These are phyloP conservation scores for Fagus crenata DNA, from an alignment of 306 rosid species.

Conservation along the genomic window DNA sequence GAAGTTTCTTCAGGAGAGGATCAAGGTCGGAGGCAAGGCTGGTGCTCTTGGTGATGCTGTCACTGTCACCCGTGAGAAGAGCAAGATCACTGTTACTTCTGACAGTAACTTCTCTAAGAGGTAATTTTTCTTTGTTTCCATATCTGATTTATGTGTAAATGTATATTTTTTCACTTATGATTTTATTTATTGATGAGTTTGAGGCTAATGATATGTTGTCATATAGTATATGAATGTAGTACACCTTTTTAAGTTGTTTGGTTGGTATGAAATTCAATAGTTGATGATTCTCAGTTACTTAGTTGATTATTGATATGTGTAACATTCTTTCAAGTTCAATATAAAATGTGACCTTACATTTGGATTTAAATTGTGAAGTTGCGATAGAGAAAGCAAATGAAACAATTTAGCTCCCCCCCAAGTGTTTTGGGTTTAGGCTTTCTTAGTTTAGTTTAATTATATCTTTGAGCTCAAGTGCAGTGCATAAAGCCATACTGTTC, in stretches of 20 bases:
- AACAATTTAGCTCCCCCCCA: background rate
- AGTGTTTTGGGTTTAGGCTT: background rate
- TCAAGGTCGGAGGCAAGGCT: conserved; percentile 63
- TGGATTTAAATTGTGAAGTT: background rate
- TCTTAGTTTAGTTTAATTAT: background rate
- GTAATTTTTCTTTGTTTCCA: conserved; percentile 32
- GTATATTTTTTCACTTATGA: too few relatives aligned
- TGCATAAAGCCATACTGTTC: too few relatives aligned
- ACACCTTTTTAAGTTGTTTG: background rate
- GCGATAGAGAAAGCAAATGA: background rate
- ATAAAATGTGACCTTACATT: background rate
- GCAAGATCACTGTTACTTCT: conserved; percentile 70
- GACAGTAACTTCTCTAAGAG: conserved; percentile 76
- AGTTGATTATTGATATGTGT: background rate
- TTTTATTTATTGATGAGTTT: background rate
- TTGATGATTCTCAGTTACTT: too few relatives aligned
- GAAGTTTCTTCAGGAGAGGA: conserved; percentile 61
- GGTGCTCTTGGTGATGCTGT: conserved; percentile 87
- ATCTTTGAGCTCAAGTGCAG: background rate
- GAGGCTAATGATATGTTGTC: background rate
- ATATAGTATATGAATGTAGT: background rate
- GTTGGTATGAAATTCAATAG: background rate
- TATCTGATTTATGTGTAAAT: background rate
- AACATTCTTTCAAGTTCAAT: background rate
- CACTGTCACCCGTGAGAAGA: conserved; percentile 66